phyloP scores from a whole-genome alignment of 2,329 filamentous ascomycete genomes.

The Aspergillus texensis region DNA sequence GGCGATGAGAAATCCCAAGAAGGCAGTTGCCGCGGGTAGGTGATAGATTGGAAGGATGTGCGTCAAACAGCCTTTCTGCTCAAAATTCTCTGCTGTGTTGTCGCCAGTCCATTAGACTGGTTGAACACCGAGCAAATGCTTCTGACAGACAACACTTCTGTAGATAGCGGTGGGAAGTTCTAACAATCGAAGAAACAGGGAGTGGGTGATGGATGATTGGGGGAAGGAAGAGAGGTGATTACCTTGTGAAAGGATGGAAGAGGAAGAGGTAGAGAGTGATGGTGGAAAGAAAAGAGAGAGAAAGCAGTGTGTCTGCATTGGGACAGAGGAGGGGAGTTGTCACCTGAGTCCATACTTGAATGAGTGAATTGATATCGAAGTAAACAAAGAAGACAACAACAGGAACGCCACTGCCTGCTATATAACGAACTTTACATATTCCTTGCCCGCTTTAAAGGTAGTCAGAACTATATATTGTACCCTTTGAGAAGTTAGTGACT shows the following conservation, averaged over 20 bases:
- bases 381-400: background rate
- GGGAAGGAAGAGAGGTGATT: background rate
- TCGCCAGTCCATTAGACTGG: background rate
- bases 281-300: background rate
- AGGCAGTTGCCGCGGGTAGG: background rate
- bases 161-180: background rate
- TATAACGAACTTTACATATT: background rate
- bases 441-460: background rate
- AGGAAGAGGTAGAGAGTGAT: background rate
- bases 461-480: background rate
- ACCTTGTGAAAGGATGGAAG: background rate
- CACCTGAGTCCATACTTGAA: constrained; percentile 1
- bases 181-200: background rate
- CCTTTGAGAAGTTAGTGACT: background rate
- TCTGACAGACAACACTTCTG: background rate
- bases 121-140: background rate
- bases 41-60: background rate
- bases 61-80: background rate
- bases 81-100: background rate
- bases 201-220: too few relatives aligned
- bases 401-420: background rate
- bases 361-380: background rate
- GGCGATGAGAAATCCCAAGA: background rate
- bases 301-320: background rate
- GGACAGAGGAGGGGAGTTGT: background rate